These are phyloP conservation scores for Lepidium sativum DNA, from an alignment of 345 rosid genomes.

Conservation along the genomic window DNA sequence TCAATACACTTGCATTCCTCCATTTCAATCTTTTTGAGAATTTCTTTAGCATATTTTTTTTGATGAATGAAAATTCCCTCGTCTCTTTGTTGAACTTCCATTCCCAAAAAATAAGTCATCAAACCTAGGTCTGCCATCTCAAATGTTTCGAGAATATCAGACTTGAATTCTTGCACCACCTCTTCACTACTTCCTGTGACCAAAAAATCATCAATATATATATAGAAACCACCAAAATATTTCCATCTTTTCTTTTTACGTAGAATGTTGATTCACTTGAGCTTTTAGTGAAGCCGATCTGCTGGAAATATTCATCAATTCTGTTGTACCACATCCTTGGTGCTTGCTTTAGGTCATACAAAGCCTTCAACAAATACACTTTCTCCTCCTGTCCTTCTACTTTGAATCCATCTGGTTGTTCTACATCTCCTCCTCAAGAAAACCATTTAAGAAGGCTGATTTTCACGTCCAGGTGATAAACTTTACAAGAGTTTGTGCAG, in stretches of 20 bases:
- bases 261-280: neutral
- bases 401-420: neutral
- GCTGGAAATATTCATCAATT: neutral
- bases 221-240: neutral
- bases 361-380: neutral
- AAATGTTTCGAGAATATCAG: neutral
- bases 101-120: neutral
- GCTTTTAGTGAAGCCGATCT: neutral
- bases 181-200: neutral
- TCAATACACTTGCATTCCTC: neutral
- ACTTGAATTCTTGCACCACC: neutral
- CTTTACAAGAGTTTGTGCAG: neutral
- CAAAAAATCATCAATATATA: neutral
- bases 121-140: neutral
- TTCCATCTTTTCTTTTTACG: neutral
- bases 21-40: neutral
- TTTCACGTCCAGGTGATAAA: neutral
- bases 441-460: neutral
- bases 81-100: neutral
- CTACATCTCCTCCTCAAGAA: neutral
- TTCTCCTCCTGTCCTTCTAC: neutral
- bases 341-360: neutral
- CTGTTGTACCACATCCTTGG: neutral
- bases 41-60: neutral
- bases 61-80: neutral